phyloP scores from a whole-genome alignment of 2,329 filamentous ascomycete genomes.

The Apiospora malaysiana region DNA sequence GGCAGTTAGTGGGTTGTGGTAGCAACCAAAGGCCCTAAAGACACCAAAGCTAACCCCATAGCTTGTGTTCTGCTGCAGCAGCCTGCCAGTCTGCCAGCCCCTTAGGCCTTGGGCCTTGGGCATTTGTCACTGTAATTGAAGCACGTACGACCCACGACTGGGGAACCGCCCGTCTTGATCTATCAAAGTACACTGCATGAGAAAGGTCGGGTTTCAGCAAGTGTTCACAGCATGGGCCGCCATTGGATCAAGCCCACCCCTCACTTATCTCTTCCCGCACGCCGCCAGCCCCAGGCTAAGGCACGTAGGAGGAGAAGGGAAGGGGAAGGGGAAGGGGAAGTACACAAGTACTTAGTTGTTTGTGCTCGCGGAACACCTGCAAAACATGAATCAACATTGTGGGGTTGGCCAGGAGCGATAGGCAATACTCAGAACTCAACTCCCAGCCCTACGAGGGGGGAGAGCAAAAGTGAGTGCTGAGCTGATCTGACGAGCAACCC shows the following conservation, averaged over 20 bases:
- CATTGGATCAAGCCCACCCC: constrained; percentile 5
- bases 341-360: neutral
- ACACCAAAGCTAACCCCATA: constrained; percentile 10
- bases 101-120: neutral
- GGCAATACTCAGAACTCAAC: constrained; percentile 10
- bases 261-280: neutral
- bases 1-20: neutral
- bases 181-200: constrained; percentile 17
- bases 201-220: neutral
- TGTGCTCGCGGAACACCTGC: neutral
- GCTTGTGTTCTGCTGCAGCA: constrained; percentile 2
- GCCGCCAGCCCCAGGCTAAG: neutral
- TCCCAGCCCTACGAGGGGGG: constrained; percentile 25
- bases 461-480: constrained; percentile 21
- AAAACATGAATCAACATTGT: constrained; percentile 6
- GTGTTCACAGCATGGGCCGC: constrained; percentile 5
- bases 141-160: neutral
- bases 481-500: neutral
- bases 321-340: neutral
- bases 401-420: constrained; percentile 5
- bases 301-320: neutral
- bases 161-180: neutral
- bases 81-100: neutral
- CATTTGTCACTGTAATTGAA: neutral
- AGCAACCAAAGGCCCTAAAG: neutral